Percentiles rank a stretch among this genome's conserved stretches.
phyloP scores from a whole-genome alignment of 768 basidiomycete species.

The Amylocystis lapponica region DNA sequence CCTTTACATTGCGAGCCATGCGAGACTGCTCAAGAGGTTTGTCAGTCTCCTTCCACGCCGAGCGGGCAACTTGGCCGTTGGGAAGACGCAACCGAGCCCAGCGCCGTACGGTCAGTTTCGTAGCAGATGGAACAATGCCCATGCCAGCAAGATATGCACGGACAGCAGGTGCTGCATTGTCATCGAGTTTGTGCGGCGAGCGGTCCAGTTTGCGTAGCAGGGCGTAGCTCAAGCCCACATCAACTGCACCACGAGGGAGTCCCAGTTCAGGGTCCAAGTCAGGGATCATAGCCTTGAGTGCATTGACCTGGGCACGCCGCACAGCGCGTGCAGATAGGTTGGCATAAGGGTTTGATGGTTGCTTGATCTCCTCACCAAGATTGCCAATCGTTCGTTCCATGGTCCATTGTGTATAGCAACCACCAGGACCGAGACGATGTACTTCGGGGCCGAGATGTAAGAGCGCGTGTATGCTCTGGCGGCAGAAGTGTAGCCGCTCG shows the following conservation, averaged over 20 bases:
- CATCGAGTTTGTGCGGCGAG: not conserved
- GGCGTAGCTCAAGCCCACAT: not conserved
- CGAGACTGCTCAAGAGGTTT: slow-evolving; percentile 15
- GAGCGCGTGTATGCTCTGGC: slow-evolving; percentile 28
- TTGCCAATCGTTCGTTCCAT: slow-evolving; percentile 24
- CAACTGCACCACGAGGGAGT: not conserved
- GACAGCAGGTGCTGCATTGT: not conserved
- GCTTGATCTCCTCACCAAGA: slow-evolving; percentile 20
- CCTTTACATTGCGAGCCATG: slow-evolving; percentile 26
- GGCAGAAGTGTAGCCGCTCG: slow-evolving; percentile 28
- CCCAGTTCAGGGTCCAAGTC: not conserved
- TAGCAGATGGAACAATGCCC: not conserved
- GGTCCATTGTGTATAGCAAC: slow-evolving; percentile 12
- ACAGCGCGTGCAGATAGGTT: slow-evolving; percentile 20
- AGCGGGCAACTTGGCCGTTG: slow-evolving; percentile 33
- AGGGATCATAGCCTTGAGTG: slow-evolving; percentile 9
- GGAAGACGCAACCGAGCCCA: slow-evolving; percentile 33
- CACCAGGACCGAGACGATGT: slow-evolving; percentile 13
- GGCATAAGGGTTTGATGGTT: slow-evolving; percentile 21
- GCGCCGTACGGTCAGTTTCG: slow-evolving; percentile 1
- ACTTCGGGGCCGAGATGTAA: slow-evolving; percentile 24
- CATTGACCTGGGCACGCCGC: slow-evolving; percentile 17
- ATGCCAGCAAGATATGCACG: not conserved
- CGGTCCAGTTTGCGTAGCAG: not conserved
- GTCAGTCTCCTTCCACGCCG: slow-evolving; percentile 25